These are phyloP conservation scores for Rhododendron simsii DNA, from an alignment of 148 eudicot species.

Conservation along the genomic window DNA sequence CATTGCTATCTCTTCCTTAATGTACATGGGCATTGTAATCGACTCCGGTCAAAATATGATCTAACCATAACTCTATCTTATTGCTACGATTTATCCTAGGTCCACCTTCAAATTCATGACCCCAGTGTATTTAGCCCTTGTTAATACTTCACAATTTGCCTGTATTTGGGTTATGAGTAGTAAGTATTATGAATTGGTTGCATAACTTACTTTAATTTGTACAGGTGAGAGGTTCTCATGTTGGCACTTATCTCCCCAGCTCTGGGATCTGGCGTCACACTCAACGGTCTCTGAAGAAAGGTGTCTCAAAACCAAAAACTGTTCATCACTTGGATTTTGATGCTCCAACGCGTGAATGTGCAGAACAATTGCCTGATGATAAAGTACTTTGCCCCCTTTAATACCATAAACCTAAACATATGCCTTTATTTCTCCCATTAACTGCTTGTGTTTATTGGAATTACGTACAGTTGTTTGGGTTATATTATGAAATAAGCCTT, in stretches of 20 bases:
- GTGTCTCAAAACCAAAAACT: constrained; percentile 42
- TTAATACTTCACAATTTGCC: not conserved
- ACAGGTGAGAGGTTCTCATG: constrained; percentile 93
- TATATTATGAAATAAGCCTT: not conserved
- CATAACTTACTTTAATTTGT: constrained; percentile 10
- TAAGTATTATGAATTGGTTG: not conserved
- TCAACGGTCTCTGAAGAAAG: constrained; percentile 65
- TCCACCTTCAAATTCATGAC: not conserved
- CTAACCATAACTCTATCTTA: not conserved
- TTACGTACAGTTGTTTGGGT: not conserved
- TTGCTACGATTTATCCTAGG: not conserved
- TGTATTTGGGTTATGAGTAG: not conserved
- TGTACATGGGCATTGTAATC: not conserved
- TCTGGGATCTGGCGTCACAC: constrained; percentile 98
- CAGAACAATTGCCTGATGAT: constrained; percentile 79
- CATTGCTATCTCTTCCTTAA: not conserved
- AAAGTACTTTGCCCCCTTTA: constrained; percentile 42
- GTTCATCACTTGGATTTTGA: constrained; percentile 95
- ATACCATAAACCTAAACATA: not conserved
- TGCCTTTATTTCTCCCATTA: not conserved
- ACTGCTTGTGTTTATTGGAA: constrained; percentile 3
- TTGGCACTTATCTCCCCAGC: constrained; percentile 87
- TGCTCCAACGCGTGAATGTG: constrained; percentile 96
- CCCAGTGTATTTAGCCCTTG: not conserved
- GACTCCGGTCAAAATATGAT: not conserved